These are phyloP conservation scores for Xylaria curta DNA, from an alignment of 495 filamentous ascomycete genomes.

Conservation along the genomic window DNA sequence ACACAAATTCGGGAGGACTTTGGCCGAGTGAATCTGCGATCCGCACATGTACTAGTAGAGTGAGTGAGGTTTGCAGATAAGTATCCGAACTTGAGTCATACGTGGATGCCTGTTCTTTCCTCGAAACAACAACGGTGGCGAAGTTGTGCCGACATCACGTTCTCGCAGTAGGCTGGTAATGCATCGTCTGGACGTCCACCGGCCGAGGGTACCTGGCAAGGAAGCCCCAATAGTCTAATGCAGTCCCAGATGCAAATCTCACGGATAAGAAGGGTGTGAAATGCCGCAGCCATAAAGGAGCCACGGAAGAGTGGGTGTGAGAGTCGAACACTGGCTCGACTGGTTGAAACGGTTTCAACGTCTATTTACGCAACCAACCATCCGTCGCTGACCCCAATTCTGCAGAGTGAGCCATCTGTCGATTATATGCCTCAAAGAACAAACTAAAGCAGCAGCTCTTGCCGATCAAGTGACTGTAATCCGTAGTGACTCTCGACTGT, in stretches of 20 bases:
- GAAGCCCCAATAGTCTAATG: neutral
- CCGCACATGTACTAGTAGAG: too few relatives aligned
- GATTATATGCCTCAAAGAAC: slow-evolving; percentile 12
- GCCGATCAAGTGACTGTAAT: slow-evolving; percentile 2
- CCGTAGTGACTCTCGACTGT: neutral
- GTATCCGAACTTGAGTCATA: neutral
- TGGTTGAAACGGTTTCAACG: slow-evolving; percentile 3
- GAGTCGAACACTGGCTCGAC: neutral
- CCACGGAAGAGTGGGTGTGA: neutral
- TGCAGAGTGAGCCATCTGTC: neutral
- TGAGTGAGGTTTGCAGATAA: too few relatives aligned
- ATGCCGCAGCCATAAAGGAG: neutral
- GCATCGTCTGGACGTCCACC: neutral
- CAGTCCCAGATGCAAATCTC: neutral
- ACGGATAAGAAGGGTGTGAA: neutral
- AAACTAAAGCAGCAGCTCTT: slow-evolving; percentile 4
- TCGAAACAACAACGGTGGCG: neutral
- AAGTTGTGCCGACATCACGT: neutral
- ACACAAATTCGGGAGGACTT: too few relatives aligned
- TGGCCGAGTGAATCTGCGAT: too few relatives aligned
- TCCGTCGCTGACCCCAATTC: neutral
- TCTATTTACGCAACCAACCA: neutral
- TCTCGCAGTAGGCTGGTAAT: neutral
- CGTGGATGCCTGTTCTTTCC: neutral
- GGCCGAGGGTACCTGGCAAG: neutral